phyloP scores from a whole-genome alignment of 352 stramenopile genomes.

The Pythium biforme region DNA sequence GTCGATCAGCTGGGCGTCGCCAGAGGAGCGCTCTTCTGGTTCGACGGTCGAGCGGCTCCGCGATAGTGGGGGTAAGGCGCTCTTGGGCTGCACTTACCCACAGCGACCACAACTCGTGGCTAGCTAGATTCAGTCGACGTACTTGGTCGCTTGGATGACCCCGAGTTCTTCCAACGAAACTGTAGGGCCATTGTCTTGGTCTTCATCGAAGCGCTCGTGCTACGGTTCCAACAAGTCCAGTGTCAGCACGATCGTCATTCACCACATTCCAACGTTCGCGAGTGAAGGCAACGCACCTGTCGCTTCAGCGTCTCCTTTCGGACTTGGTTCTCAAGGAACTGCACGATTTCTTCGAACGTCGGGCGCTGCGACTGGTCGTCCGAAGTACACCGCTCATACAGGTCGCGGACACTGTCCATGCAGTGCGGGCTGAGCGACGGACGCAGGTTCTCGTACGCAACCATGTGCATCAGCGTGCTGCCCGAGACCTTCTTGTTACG shows the following conservation, averaged over 20 bases:
- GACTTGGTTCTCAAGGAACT: slow-evolving; percentile 82
- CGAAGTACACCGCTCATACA: slow-evolving; percentile 79
- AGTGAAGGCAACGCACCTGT: slow-evolving; percentile 39
- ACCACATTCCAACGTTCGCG: not conserved
- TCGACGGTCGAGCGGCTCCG: not conserved
- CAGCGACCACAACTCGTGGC: not conserved
- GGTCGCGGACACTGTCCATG: slow-evolving; percentile 77
- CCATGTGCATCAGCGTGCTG: slow-evolving; percentile 88
- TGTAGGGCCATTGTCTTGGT: slow-evolving; percentile 45
- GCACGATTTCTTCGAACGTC: slow-evolving; percentile 86
- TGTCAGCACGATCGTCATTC: not conserved
- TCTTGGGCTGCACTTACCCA: not conserved
- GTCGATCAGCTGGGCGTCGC: not conserved
- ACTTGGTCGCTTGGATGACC: slow-evolving; percentile 80
- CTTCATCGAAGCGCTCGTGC: slow-evolving; percentile 24
- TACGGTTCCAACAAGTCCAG: not conserved
- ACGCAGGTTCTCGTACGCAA: slow-evolving; percentile 86
- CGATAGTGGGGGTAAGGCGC: not conserved
- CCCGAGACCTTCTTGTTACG: slow-evolving; percentile 85
- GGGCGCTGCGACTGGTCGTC: slow-evolving; percentile 73
- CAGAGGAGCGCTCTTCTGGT: not conserved
- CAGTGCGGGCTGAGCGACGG: slow-evolving; percentile 81
- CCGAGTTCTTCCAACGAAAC: slow-evolving; percentile 78
- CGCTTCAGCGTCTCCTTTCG: slow-evolving; percentile 83
- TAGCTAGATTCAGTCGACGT: slow-evolving; percentile 57